Conservation (phyloP, 768 basidiomycete genomes). For the Hygrophorus russula region DNA sequence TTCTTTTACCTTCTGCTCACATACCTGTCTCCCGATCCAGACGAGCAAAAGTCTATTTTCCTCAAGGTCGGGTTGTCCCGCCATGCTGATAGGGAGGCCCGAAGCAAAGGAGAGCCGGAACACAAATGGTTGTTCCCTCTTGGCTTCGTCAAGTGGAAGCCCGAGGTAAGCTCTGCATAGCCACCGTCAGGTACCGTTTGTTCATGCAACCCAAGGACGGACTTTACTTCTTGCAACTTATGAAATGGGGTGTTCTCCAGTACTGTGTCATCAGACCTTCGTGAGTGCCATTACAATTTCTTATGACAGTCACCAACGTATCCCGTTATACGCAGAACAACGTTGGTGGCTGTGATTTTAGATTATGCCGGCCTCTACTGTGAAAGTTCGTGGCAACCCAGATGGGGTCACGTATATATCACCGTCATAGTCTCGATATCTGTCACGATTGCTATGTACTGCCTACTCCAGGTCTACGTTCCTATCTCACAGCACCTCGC, state of each 20-base stretch:
- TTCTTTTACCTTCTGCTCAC: slow-evolving; percentile 72
- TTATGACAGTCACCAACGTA: neutral
- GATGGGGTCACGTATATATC: slow-evolving; percentile 63
- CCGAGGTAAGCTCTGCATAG: slow-evolving; percentile 27
- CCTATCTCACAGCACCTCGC: slow-evolving; percentile 42
- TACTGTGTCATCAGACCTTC: slow-evolving; percentile 56
- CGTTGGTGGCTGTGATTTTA: slow-evolving; percentile 48
- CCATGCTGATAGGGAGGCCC: slow-evolving; percentile 35
- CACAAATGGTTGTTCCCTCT: slow-evolving; percentile 65
- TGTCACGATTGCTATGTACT: slow-evolving; percentile 72
- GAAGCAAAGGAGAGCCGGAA: slow-evolving; percentile 30
- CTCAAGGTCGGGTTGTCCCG: slow-evolving; percentile 45
- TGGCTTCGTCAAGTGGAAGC: slow-evolving; percentile 50
- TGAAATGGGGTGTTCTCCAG: slow-evolving; percentile 71
- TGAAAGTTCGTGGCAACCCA: slow-evolving; percentile 55
- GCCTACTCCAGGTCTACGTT: slow-evolving; percentile 60
- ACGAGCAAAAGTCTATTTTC: slow-evolving; percentile 52
- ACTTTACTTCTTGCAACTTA: slow-evolving; percentile 56
- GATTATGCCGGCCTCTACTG: slow-evolving; percentile 63
- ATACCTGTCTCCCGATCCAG: slow-evolving; percentile 53
- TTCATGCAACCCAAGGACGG: slow-evolving; percentile 35
- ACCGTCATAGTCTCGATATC: slow-evolving; percentile 52
- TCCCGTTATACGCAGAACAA: slow-evolving; percentile 26
- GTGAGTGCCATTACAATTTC: slow-evolving; percentile 20
- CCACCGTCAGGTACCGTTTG: neutral